Percentiles rank a stretch among this genome's conserved stretches.
These are phyloP conservation scores for Hippophae rhamnoides DNA, from an alignment of 306 rosid genomes.

Conservation along the genomic window DNA sequence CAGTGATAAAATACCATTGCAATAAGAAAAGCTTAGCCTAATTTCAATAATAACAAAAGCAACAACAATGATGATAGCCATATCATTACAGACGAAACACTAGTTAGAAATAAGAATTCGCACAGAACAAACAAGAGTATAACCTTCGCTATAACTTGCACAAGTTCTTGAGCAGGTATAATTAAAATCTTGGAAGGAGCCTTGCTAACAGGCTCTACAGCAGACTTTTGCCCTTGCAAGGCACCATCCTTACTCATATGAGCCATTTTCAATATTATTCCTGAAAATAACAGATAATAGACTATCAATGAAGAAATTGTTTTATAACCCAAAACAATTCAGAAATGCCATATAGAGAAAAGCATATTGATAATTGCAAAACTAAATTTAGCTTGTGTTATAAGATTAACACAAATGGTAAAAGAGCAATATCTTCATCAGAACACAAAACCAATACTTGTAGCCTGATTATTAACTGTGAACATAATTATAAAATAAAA, in stretches of 20 bases:
- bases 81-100: not conserved
- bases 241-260: conserved; percentile 66
- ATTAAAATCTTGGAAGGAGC: conserved; percentile 57
- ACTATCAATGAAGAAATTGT: conserved; percentile 5
- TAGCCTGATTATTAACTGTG: not conserved
- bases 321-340: no score
- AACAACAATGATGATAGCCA: not conserved
- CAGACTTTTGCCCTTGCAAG: conserved; percentile 51
- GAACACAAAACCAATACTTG: conserved; percentile 5
- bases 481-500: conserved; percentile 3
- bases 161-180: conserved; percentile 71
- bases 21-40: no score
- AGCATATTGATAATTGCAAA: no score
- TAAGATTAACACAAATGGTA: no score
- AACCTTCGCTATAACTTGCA: conserved; percentile 91
- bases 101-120: not conserved
- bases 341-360: no score
- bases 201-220: conserved; percentile 49
- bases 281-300: conserved; percentile 35
- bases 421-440: conserved; percentile 1
- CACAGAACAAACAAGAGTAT: conserved; percentile 23
- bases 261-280: conserved; percentile 76
- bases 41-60: not conserved
- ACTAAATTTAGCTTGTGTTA: no score
- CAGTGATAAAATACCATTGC: no score